Evolutionary conservation across 2,329 filamentous ascomycete species (phyloP).

Genomic region (Colletotrichum sp.): DNA sequence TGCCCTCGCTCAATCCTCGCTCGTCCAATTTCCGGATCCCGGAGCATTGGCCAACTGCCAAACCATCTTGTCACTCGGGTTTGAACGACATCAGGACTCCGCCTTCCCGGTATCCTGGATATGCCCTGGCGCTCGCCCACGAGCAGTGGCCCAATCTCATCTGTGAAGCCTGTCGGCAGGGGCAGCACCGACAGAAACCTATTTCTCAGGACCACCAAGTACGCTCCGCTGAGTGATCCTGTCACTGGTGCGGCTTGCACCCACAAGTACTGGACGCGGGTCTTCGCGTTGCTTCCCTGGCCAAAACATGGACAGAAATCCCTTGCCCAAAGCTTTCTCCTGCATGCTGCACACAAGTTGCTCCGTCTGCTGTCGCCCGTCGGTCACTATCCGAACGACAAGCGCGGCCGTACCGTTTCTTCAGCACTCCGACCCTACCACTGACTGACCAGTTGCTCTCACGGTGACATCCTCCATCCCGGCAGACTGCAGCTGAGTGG

Average conservation of each 20-base stretch:
- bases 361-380: neutral
- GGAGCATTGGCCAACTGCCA: conserved; percentile 9
- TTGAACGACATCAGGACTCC: neutral
- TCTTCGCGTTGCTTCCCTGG: neutral
- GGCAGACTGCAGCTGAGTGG: neutral
- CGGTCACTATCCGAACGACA: neutral
- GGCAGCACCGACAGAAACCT: neutral
- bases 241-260: neutral
- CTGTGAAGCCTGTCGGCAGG: neutral
- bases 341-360: neutral
- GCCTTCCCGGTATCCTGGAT: conserved; percentile 2
- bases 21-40: neutral
- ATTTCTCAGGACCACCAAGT: neutral
- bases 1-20: neutral
- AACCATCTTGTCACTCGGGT: neutral
- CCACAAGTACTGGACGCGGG: neutral
- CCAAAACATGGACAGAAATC: neutral
- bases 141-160: neutral
- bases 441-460: neutral
- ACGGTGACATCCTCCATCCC: neutral
- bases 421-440: neutral
- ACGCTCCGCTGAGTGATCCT: neutral
- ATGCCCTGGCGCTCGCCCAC: neutral
- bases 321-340: neutral
- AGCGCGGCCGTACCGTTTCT: neutral